Conservation (phyloP, 805 yeast species). For the Cyberlindnera veronae region DNA sequence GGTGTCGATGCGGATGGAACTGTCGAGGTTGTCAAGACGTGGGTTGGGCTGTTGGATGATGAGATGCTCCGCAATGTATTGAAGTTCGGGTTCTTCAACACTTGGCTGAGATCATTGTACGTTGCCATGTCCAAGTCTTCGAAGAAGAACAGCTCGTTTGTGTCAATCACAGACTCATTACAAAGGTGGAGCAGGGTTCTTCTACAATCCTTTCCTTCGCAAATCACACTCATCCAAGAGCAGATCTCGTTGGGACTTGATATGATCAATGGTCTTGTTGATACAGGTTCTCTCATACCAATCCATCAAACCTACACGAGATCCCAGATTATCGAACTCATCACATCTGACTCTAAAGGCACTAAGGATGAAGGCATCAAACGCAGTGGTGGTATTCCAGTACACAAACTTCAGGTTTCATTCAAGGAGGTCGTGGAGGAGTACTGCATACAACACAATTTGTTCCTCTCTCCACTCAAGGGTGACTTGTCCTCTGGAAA, state of each 20-base stretch:
- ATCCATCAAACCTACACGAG: slow-evolving; percentile 8
- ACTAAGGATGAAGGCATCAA: no score
- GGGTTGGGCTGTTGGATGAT: slow-evolving; percentile 24
- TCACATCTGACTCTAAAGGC: background rate
- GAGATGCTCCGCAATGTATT: slow-evolving; percentile 26
- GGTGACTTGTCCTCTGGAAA: slow-evolving; percentile 35
- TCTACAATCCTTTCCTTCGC: no score
- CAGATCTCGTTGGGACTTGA: slow-evolving; percentile 27
- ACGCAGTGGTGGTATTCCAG: slow-evolving; percentile 44
- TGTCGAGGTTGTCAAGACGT: slow-evolving; percentile 20
- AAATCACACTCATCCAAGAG: slow-evolving; percentile 6
- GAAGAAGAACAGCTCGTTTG: background rate
- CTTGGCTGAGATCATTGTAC: slow-evolving; percentile 18
- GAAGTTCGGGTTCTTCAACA: slow-evolving; percentile 35
- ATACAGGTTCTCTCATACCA: slow-evolving; percentile 12
- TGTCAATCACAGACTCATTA: background rate
- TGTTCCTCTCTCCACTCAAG: slow-evolving; percentile 26
- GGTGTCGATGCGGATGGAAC: slow-evolving; percentile 21
- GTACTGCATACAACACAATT: slow-evolving; percentile 49
- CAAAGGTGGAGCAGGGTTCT: slow-evolving; percentile 2
- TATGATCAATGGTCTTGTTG: slow-evolving; percentile 30
- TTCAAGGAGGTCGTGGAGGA: slow-evolving; percentile 66
- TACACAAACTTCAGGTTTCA: slow-evolving; percentile 41
- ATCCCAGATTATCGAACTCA: slow-evolving; percentile 1
- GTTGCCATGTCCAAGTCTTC: slow-evolving; percentile 4